These are phyloP conservation scores for Jacaranda copaia DNA, from an alignment of 257 asterid species.

Conservation along the genomic window DNA sequence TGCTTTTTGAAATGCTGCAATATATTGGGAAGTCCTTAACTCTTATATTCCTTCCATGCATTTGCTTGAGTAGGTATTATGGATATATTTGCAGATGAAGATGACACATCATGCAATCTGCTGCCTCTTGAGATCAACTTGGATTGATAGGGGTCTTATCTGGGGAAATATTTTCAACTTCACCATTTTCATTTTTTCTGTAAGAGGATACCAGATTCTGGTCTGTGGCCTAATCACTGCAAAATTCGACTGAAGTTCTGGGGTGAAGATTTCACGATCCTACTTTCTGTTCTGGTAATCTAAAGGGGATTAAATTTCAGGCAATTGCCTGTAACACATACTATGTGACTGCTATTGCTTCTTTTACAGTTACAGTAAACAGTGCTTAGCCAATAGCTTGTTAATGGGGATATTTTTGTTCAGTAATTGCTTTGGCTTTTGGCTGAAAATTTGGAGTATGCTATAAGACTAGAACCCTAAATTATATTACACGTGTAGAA, in stretches of 20 bases:
- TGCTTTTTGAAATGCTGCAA: slow-evolving; percentile 13
- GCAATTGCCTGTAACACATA: slow-evolving; percentile 35
- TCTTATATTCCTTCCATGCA: neutral
- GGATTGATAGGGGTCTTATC: slow-evolving; percentile 13
- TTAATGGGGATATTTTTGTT: slow-evolving; percentile 2
- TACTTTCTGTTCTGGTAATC: slow-evolving; percentile 6
- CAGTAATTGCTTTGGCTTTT: neutral
- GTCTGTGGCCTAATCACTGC: slow-evolving; percentile 20
- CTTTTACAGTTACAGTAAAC: slow-evolving; percentile 13
- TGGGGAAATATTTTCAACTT: slow-evolving; percentile 23
- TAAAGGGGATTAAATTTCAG: neutral
- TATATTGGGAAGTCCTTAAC: neutral
- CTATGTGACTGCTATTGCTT: slow-evolving; percentile 13
- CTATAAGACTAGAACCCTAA: neutral
- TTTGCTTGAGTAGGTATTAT: slow-evolving; percentile 31
- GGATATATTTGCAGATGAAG: slow-evolving; percentile 24
- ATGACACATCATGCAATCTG: neutral
- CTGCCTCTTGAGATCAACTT: slow-evolving; percentile 1
- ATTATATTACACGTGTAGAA: neutral
- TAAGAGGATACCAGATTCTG: slow-evolving; percentile 10
- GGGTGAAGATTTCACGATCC: slow-evolving; percentile 5
- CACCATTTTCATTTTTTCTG: slow-evolving; percentile 27
- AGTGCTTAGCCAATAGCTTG: slow-evolving; percentile 25
- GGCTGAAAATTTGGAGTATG: neutral
- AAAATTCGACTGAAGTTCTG: neutral